These are phyloP conservation scores for Lactarius sp. DNA, from an alignment of 768 basidiomycete species.

Conservation along the genomic window DNA sequence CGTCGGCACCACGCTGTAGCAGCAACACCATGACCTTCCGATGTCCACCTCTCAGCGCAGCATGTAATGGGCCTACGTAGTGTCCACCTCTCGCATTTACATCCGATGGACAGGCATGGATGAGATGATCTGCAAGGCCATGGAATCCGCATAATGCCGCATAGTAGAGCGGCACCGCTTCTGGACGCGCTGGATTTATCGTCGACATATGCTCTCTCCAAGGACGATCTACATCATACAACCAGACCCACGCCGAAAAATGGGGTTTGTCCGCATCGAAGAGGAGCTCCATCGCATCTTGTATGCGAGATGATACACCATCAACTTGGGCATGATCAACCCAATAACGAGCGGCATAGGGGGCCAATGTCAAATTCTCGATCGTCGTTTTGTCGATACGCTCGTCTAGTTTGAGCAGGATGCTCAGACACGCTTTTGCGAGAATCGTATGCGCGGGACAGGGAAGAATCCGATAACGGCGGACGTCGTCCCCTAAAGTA, in stretches of 20 bases:
- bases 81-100: background rate
- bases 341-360: constrained; percentile 8
- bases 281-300: background rate
- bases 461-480: background rate
- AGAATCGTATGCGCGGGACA: background rate
- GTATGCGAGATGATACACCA: background rate
- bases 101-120: too few relatives aligned
- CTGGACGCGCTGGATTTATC: too few relatives aligned
- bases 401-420: background rate
- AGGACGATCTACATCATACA: background rate
- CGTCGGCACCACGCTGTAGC: background rate
- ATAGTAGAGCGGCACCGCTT: too few relatives aligned
- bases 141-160: too few relatives aligned
- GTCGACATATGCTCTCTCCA: background rate
- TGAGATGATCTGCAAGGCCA: too few relatives aligned
- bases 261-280: background rate
- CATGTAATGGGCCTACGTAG: background rate
- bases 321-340: background rate
- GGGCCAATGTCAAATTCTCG: background rate
- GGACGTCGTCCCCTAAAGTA: background rate
- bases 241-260: constrained; percentile 13
- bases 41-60: background rate
- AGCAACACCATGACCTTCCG: background rate
- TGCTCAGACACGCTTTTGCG: background rate
- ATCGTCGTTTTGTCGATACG: background rate